phyloP scores from a whole-genome alignment of 2,329 filamentous ascomycete species.

The Trichoderma endophyticum region DNA sequence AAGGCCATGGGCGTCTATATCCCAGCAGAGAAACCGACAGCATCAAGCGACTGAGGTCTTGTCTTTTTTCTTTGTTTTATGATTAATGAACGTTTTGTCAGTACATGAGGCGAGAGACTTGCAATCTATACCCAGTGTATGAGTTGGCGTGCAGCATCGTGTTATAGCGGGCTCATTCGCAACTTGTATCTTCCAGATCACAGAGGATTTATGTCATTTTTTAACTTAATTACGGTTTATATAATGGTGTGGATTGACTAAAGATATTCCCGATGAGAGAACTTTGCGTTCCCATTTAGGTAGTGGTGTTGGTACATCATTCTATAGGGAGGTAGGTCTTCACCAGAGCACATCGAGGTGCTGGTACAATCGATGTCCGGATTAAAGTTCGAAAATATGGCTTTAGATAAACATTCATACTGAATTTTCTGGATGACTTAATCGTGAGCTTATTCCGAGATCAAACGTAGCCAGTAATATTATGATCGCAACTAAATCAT shows the following conservation, averaged over 20 bases:
- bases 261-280: background rate
- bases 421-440: background rate
- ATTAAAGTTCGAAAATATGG: background rate
- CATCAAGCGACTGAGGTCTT: background rate
- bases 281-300: background rate
- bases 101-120: background rate
- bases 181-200: background rate
- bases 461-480: background rate
- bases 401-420: background rate
- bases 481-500: background rate
- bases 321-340: background rate
- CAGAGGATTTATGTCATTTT: background rate
- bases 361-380: background rate
- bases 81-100: background rate
- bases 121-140: background rate
- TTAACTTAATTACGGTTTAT: background rate
- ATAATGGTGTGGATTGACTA: background rate
- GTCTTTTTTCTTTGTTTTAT: background rate
- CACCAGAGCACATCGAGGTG: background rate
- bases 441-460: background rate
- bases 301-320: background rate
- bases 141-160: background rate
- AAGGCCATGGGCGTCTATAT: constrained; percentile 72
- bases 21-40: constrained; percentile 29
- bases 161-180: background rate